Evolutionary conservation across 1,139 yeast species (phyloP).

Genomic region (Sugiyamaella grinbergsii): DNA sequence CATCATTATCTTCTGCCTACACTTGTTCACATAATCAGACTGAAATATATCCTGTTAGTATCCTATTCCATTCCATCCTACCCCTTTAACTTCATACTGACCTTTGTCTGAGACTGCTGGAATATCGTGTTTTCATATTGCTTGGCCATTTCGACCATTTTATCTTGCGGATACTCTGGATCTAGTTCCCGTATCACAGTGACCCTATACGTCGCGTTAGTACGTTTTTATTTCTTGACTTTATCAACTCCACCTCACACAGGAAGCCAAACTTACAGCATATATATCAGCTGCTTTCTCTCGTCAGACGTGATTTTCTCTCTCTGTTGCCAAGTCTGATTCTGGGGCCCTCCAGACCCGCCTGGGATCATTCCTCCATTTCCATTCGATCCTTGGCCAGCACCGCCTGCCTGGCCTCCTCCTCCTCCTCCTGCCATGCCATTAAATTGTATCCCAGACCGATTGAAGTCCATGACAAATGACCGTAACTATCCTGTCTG

Average conservation of each 20-base stretch:
- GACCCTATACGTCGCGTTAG: slow-evolving; percentile 21
- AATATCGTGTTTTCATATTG: slow-evolving; percentile 38
- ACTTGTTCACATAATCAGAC: slow-evolving; percentile 34
- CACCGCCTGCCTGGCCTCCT: background rate
- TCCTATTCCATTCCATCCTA: background rate
- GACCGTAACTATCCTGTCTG: too few species aligned
- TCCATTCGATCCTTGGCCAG: slow-evolving; percentile 1
- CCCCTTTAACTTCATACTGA: slow-evolving; percentile 22
- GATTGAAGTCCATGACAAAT: slow-evolving; percentile 15
- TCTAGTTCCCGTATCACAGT: slow-evolving; percentile 34
- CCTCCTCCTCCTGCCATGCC: slow-evolving; percentile 11
- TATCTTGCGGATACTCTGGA: slow-evolving; percentile 36
- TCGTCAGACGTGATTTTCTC: slow-evolving; percentile 33
- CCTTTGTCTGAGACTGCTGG: slow-evolving; percentile 35
- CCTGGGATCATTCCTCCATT: slow-evolving; percentile 15
- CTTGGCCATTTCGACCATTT: slow-evolving; percentile 37
- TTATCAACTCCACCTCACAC: slow-evolving; percentile 7
- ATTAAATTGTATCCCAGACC: slow-evolving; percentile 13
- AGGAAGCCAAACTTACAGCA: slow-evolving; percentile 30
- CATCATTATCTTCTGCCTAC: slow-evolving; percentile 31
- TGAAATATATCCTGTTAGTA: background rate
- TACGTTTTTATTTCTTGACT: too few species aligned
- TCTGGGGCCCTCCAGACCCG: slow-evolving; percentile 10
- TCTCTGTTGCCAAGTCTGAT: slow-evolving; percentile 7
- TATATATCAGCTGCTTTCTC: slow-evolving; percentile 33